Conservation (phyloP, 1,284 basidiomycete species). For the Ustilago cynodontis region DNA sequence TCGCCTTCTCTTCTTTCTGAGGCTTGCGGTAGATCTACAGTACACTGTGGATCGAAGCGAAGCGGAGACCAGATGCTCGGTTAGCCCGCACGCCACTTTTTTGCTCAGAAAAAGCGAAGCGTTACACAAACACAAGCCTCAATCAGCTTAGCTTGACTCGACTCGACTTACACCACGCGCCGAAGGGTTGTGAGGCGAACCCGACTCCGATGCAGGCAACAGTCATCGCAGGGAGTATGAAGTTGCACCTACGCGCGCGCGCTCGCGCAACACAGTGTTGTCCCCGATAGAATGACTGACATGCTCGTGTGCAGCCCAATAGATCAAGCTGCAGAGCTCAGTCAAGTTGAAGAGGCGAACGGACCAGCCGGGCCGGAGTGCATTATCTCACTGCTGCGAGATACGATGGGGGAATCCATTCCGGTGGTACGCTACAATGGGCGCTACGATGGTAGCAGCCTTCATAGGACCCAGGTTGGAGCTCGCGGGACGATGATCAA, state of each 20-base stretch:
- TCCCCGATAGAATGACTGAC: neutral
- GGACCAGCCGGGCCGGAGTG: neutral
- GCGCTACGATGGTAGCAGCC: neutral
- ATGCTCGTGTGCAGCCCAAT: neutral
- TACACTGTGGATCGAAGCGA: neutral
- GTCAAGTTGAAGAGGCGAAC: neutral
- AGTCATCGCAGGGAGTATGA: neutral
- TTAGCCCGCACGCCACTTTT: neutral
- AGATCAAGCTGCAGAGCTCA: neutral
- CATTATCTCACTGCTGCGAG: neutral
- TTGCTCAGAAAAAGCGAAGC: neutral
- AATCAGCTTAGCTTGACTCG: too few relatives aligned
- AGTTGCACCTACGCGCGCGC: neutral
- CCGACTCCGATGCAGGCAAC: neutral
- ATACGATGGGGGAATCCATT: neutral
- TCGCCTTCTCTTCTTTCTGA: neutral
- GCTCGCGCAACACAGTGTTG: neutral
- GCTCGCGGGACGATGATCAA: neutral
- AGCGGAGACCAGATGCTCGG: neutral
- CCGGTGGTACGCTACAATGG: neutral
- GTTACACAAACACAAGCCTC: slow-evolving; percentile 5
- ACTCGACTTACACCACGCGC: neutral
- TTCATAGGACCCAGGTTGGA: neutral
- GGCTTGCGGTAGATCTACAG: slow-evolving; percentile 2
- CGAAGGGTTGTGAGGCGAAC: neutral